phyloP scores from a whole-genome alignment of 1,284 basidiomycete genomes.

The Naganishia sp. region DNA sequence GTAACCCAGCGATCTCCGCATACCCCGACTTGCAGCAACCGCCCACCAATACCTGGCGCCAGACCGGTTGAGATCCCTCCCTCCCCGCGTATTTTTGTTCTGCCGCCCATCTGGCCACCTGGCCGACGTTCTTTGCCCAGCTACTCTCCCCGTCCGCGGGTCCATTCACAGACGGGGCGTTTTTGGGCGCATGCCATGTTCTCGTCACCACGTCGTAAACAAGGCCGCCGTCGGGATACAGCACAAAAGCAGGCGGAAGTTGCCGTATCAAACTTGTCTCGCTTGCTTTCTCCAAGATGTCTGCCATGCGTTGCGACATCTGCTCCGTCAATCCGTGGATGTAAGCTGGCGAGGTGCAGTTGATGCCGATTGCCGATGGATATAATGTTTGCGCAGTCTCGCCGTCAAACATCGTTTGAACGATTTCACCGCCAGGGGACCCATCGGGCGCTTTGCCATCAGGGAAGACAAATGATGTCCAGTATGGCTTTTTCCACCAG shows the following conservation, averaged over 20 bases:
- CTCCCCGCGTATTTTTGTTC: constrained; percentile 11
- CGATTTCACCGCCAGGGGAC: constrained; percentile 53
- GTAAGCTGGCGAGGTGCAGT: constrained; percentile 62
- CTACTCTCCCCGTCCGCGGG: constrained; percentile 31
- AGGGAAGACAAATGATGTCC: constrained; percentile 73
- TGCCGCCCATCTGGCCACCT: constrained; percentile 43
- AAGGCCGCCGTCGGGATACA: constrained; percentile 73
- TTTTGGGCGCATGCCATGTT: constrained; percentile 56
- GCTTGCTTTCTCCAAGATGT: constrained; percentile 42
- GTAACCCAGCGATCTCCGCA: constrained; percentile 58
- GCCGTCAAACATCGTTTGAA: constrained; percentile 45
- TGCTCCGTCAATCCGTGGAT: constrained; percentile 37
- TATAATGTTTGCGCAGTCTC: constrained; percentile 28
- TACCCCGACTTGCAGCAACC: constrained; percentile 71
- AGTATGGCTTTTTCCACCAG: constrained; percentile 64
- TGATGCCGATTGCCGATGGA: constrained; percentile 66
- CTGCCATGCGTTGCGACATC: constrained; percentile 53
- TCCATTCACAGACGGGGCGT: constrained; percentile 31
- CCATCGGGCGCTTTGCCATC: constrained; percentile 60
- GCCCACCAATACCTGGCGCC: constrained; percentile 65
- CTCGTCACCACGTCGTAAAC: constrained; percentile 60
- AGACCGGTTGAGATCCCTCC: constrained; percentile 45
- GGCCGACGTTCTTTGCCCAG: constrained; percentile 58
- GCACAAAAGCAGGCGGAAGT: constrained; percentile 60
- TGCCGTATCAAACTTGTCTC: constrained; percentile 7